A percentile compares a stretch with the other conserved stretches of the same genome.
Conservation (phyloP, 202 grass and related monocot species). For the Cymbopogon flexuosus region DNA sequence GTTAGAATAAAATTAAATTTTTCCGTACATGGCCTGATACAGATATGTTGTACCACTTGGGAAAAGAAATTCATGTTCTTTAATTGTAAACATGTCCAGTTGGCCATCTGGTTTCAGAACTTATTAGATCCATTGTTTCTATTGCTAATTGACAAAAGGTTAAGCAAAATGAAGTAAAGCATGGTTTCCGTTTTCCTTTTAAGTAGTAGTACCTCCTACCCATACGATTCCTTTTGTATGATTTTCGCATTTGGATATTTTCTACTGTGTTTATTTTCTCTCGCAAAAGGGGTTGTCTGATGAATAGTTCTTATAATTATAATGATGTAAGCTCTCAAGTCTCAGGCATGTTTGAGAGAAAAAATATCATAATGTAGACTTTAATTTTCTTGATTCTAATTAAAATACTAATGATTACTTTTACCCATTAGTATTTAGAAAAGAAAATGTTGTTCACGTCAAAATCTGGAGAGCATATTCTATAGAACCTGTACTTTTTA, state of each 20-base stretch:
- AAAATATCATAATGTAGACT: not conserved
- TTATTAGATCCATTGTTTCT: not conserved
- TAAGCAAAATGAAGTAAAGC: not conserved
- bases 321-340: not conserved
- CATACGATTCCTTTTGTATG: not conserved
- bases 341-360: not conserved
- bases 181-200: not conserved
- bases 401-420: constrained; percentile 6
- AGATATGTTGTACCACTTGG: not conserved
- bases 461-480: not conserved
- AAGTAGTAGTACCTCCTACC: not conserved
- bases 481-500: not conserved
- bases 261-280: not conserved
- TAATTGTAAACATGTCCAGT: not conserved
- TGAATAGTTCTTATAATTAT: not conserved
- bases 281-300: not conserved
- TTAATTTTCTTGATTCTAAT: not conserved
- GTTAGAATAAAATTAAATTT: not conserved
- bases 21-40: not conserved
- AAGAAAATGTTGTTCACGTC: not conserved
- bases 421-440: not conserved
- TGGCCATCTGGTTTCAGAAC: not conserved
- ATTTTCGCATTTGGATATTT: not conserved
- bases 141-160: not conserved
- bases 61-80: not conserved